These are phyloP conservation scores for Leishmania braziliensis DNA, from an alignment of 208 protist species.

Conservation along the genomic window DNA sequence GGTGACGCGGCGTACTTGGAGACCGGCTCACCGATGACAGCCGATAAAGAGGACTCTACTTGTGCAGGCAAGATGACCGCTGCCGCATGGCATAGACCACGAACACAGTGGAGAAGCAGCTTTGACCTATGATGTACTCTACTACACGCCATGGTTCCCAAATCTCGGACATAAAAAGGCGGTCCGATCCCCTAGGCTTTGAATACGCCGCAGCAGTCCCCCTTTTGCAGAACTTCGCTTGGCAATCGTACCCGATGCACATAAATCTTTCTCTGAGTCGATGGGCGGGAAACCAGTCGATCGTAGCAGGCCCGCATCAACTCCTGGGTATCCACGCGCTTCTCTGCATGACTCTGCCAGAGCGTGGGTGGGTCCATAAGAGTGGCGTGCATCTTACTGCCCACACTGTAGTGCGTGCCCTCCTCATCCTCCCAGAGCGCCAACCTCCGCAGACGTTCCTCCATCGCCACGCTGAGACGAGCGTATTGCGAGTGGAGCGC, in stretches of 20 bases:
- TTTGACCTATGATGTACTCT: neutral
- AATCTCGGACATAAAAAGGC: too few species aligned
- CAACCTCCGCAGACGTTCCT: neutral
- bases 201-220: too few species aligned
- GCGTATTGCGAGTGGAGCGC: neutral
- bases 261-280: slow-evolving; percentile 1
- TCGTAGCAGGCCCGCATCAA: slow-evolving; percentile 2
- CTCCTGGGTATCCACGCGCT: neutral
- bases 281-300: neutral
- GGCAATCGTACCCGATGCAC: neutral
- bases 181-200: neutral
- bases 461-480: neutral
- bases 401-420: neutral
- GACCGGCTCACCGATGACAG: neutral
- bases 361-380: neutral
- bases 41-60: neutral
- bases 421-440: slow-evolving; percentile 10
- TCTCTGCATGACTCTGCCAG: slow-evolving; percentile 2
- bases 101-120: neutral
- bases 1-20: neutral
- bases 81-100: neutral
- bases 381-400: neutral
- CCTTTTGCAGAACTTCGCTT: neutral
- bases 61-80: neutral
- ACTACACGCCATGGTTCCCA: neutral